Percentiles rank a stretch among this genome's conserved stretches.
Conservation (phyloP, 2,329 filamentous ascomycete genomes). For the Colletotrichum salicis region DNA sequence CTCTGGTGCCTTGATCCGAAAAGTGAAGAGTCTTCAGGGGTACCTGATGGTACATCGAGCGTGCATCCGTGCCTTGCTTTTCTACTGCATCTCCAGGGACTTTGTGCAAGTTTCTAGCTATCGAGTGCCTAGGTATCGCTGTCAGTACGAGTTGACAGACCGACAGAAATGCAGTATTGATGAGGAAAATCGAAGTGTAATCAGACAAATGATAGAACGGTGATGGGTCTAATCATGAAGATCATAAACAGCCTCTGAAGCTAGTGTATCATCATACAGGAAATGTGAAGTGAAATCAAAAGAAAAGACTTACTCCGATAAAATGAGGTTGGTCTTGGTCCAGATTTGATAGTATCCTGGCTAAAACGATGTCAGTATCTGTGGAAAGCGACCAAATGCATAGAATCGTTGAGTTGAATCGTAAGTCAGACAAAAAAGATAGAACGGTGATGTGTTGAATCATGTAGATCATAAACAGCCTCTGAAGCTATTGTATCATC, state of each 20-base stretch:
- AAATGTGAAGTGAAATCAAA: background rate
- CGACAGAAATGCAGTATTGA: background rate
- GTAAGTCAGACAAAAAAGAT: conserved; percentile 38
- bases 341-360: too few relatives aligned
- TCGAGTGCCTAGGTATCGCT: background rate
- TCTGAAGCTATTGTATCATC: conserved; percentile 54
- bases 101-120: background rate
- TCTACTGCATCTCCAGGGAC: too few relatives aligned
- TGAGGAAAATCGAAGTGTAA: background rate
- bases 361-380: background rate
- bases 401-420: too few relatives aligned
- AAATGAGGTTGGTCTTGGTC: background rate
- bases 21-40: too few relatives aligned
- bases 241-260: conserved; percentile 63
- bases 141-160: background rate
- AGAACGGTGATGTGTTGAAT: conserved; percentile 50
- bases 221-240: conserved; percentile 50
- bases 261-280: conserved; percentile 51
- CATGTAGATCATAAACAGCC: conserved; percentile 59
- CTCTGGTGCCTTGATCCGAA: too few relatives aligned
- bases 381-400: conserved; percentile 11
- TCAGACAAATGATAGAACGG: conserved; percentile 43
- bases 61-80: background rate
- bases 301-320: background rate
- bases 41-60: too few relatives aligned